Evolutionary conservation across 306 rosid genomes (phyloP).

Genomic region (Glycine tomentella): DNA sequence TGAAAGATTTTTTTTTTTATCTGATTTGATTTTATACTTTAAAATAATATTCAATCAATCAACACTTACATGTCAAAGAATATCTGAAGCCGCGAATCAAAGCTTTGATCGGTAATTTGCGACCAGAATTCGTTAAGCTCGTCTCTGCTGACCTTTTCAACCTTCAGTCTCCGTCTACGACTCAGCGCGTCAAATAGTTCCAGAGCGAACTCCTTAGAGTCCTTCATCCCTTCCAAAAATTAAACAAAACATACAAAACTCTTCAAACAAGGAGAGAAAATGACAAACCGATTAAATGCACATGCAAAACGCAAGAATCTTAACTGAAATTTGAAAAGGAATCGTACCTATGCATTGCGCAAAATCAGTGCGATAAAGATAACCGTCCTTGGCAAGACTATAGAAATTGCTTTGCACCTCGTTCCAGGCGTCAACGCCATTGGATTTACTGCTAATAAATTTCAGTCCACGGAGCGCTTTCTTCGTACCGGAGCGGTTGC

Average conservation of each 20-base stretch:
- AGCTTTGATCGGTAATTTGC: conserved; percentile 91
- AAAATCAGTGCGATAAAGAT: conserved; percentile 77
- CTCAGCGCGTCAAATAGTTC: conserved; percentile 85
- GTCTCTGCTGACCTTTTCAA: conserved; percentile 73
- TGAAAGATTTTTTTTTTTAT: conserved; percentile 9
- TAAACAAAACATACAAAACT: not conserved
- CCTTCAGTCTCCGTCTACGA: conserved; percentile 77
- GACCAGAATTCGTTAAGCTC: conserved; percentile 89
- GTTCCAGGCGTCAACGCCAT: conserved; percentile 79
- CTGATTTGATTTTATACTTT: conserved; percentile 30
- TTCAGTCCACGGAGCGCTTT: conserved; percentile 83
- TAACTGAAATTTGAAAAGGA: conserved; percentile 16
- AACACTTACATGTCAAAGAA: conserved; percentile 86
- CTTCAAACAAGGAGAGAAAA: not conserved
- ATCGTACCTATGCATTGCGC: conserved; percentile 87
- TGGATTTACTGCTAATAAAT: conserved; percentile 71
- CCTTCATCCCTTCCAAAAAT: conserved; percentile 73
- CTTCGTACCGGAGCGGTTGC: conserved; percentile 73
- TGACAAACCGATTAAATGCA: not conserved
- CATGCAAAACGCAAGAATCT: not conserved
- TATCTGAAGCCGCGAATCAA: conserved; percentile 91
- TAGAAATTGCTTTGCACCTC: conserved; percentile 68
- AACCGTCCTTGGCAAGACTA: conserved; percentile 74
- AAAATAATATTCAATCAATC: conserved; percentile 28
- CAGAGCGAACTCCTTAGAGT: conserved; percentile 84